Evolutionary conservation across 768 basidiomycete species (phyloP).

Genomic region (Rhizopogon roseolus): DNA sequence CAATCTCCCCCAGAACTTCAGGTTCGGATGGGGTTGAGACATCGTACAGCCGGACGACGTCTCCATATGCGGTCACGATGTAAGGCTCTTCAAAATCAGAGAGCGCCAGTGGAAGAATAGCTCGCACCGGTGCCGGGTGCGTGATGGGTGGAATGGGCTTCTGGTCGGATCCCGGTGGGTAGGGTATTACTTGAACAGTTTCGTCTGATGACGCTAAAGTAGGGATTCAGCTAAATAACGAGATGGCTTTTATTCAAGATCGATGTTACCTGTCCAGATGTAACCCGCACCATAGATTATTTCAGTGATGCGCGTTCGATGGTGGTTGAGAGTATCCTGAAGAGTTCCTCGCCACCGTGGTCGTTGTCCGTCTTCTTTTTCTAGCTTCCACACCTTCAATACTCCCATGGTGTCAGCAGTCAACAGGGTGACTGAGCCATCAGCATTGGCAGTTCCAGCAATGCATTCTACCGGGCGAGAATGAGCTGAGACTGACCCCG

Average conservation of each 20-base stretch:
- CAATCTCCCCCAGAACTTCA: constrained; percentile 66
- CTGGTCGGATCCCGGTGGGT: constrained; percentile 27
- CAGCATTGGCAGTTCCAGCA: constrained; percentile 46
- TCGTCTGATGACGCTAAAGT: constrained; percentile 83
- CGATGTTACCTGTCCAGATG: constrained; percentile 78
- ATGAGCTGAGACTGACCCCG: constrained; percentile 77
- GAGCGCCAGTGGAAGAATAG: constrained; percentile 63
- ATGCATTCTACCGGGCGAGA: constrained; percentile 84
- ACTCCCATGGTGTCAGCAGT: constrained; percentile 92
- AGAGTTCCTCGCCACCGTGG: constrained; percentile 49
- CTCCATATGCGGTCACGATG: constrained; percentile 79
- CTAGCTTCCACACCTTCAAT: constrained; percentile 76
- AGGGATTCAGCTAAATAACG: constrained; percentile 1
- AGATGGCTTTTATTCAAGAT: background rate
- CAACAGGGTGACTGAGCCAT: constrained; percentile 51
- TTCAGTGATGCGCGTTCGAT: constrained; percentile 83
- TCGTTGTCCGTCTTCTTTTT: constrained; percentile 30
- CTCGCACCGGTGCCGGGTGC: constrained; percentile 64
- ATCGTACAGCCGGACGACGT: constrained; percentile 78
- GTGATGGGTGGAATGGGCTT: constrained; percentile 47
- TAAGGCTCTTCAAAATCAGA: constrained; percentile 68
- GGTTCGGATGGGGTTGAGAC: constrained; percentile 63
- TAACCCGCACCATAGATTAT: constrained; percentile 59
- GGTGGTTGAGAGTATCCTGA: constrained; percentile 56
- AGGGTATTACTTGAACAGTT: constrained; percentile 60